Evolutionary conservation across 345 rosid species (phyloP).

Genomic region (Capsella bursapastoris): DNA sequence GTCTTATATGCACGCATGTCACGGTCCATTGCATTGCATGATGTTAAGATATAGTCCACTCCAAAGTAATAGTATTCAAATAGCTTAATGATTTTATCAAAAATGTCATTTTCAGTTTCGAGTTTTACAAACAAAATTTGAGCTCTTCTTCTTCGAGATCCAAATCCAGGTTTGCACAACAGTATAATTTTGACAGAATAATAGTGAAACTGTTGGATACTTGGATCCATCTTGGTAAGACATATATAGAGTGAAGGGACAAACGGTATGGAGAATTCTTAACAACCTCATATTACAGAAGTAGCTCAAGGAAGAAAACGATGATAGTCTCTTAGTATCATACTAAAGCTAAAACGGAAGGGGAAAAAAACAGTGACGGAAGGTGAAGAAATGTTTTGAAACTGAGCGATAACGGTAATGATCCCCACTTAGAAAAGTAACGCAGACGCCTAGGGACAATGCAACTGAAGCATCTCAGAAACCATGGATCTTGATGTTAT

Average conservation of each 20-base stretch:
- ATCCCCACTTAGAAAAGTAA: slow-evolving; percentile 7
- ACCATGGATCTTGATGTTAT: slow-evolving; percentile 93
- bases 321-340: slow-evolving; percentile 36
- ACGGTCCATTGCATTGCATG: neutral
- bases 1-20: neutral
- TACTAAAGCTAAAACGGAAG: slow-evolving; percentile 7
- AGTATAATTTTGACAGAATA: neutral
- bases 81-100: too few species aligned
- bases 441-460: neutral
- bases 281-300: slow-evolving; percentile 20
- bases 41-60: too few species aligned
- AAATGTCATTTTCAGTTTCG: neutral
- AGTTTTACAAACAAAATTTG: neutral
- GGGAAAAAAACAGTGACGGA: neutral
- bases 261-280: neutral
- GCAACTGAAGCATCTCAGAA: slow-evolving; percentile 54
- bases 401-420: slow-evolving; percentile 2
- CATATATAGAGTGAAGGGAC: neutral
- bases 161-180: neutral
- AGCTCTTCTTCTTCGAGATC: neutral
- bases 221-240: neutral
- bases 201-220: neutral
- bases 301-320: neutral
- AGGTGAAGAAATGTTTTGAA: slow-evolving; percentile 8
- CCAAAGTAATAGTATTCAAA: too few species aligned